phyloP scores from a whole-genome alignment of 169 alveolate species.

The Plasmodium billcollinsi region DNA sequence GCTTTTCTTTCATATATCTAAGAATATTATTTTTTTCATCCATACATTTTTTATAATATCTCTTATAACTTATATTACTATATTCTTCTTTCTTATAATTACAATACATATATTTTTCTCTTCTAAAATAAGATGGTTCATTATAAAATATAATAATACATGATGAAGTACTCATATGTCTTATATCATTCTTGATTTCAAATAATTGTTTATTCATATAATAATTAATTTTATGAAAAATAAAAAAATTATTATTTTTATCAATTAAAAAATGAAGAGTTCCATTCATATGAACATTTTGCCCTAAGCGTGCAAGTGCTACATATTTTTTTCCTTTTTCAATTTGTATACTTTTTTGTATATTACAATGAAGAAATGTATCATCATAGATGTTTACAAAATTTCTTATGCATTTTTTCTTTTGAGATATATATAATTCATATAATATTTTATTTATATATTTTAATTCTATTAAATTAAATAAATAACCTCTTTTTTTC shows the following conservation, averaged over 20 bases:
- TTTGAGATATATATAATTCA: slow-evolving; percentile 7
- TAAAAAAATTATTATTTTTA: slow-evolving; percentile 34
- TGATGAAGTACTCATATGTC: not conserved
- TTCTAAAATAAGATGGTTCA: not conserved
- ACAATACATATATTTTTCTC: not conserved
- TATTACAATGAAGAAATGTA: not conserved
- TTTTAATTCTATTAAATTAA: slow-evolving; percentile 39
- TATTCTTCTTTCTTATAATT: too few species aligned
- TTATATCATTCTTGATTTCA: not conserved
- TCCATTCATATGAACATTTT: not conserved
- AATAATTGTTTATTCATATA: slow-evolving; percentile 36
- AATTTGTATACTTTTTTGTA: slow-evolving; percentile 20
- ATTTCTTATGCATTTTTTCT: slow-evolving; percentile 15
- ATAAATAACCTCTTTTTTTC: slow-evolving; percentile 35
- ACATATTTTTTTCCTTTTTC: slow-evolving; percentile 8
- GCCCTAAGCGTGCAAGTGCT: not conserved
- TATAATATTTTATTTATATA: slow-evolving; percentile 34
- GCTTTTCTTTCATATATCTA: too few species aligned
- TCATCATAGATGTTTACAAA: not conserved
- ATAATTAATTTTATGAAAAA: slow-evolving; percentile 43
- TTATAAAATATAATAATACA: slow-evolving; percentile 15
- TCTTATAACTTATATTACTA: too few species aligned
- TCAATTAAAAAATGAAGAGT: slow-evolving; percentile 6
- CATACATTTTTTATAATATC: too few species aligned
- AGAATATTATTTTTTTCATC: too few species aligned